Evolutionary conservation across 495 filamentous ascomycete genomes (phyloP), one percentile per base, ranked within the genome.

Genomic region (Friedmanniomyces simplex): DNA sequence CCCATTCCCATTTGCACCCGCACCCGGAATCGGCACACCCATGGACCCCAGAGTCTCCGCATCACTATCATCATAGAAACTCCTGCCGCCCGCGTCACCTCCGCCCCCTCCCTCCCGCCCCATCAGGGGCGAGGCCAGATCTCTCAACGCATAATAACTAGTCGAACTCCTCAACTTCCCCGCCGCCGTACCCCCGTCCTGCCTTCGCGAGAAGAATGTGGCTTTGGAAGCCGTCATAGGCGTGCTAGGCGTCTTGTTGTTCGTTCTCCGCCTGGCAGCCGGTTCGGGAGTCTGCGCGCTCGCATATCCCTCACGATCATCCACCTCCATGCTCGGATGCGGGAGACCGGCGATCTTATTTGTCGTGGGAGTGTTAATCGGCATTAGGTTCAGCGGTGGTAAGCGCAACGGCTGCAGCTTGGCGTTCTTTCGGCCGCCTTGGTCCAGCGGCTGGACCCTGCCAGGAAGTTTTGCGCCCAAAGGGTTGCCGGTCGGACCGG

Each of bases 201-300:
- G 82, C 14, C 76, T 72, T 36, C 78, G 76, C 28, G 28, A 32
- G 71, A 91, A 94, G 70, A 95, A 97, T 13, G 82, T 83, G 30
- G 89, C 85, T 69, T 91, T 96, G 1, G 90, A 96, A 0, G 93
- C 93, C n/a, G 93, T 98, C 89, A 98, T 89, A 20, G 93, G 93
- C 14, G 93, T 98, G 41, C 85, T 90, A 4, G 94, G 93, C 1
- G 90, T 96, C 71, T 90, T 95, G 28, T 76, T 43, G 39, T 43
- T 20, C 18, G 13, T 13, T 73, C 30, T 72, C 77, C 47, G 26
- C 2, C 8, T 85, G 77, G 48, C 80, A 76, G 20, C 28, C 10
- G 85, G 86, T 1, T 90, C 89, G 5, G 88, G 88, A 1, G 88
- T 94, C 7, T 80, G 60, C 59, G 52, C 36, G 11, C 14, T 41